These are phyloP conservation scores for Salicornia ramosissima DNA, from an alignment of 148 eudicot species.

Conservation along the genomic window DNA sequence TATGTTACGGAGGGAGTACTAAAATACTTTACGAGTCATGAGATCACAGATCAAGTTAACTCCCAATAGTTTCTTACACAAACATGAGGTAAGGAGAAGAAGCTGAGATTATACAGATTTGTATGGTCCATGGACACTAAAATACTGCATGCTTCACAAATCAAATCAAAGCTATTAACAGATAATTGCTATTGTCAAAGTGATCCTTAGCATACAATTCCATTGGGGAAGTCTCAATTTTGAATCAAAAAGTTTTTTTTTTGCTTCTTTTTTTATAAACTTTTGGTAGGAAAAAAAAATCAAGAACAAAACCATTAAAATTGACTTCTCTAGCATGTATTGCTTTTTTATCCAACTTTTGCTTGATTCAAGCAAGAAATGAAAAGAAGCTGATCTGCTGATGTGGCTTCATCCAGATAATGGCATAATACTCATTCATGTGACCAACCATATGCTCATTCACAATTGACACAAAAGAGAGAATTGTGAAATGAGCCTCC, in stretches of 20 bases:
- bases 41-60: background rate
- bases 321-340: background rate
- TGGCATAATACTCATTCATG: background rate
- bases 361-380: background rate
- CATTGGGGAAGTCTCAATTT: background rate
- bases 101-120: background rate
- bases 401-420: background rate
- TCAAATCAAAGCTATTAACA: background rate
- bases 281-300: too few species aligned
- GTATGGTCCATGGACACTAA: background rate
- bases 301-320: background rate
- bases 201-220: background rate
- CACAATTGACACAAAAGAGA: slow-evolving; percentile 1
- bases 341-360: background rate
- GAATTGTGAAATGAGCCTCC: background rate
- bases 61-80: background rate
- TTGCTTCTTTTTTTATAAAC: too few species aligned
- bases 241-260: too few species aligned
- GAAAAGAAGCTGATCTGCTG: background rate
- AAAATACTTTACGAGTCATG: too few species aligned
- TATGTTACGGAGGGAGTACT: too few species aligned
- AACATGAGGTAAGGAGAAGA: background rate
- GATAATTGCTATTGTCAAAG: background rate
- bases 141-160: background rate
- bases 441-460: background rate